Evolutionary conservation across 2,329 filamentous ascomycete species (phyloP), one percentile per base, ranked within the genome.

Genomic region (Onygenales sp.): DNA sequence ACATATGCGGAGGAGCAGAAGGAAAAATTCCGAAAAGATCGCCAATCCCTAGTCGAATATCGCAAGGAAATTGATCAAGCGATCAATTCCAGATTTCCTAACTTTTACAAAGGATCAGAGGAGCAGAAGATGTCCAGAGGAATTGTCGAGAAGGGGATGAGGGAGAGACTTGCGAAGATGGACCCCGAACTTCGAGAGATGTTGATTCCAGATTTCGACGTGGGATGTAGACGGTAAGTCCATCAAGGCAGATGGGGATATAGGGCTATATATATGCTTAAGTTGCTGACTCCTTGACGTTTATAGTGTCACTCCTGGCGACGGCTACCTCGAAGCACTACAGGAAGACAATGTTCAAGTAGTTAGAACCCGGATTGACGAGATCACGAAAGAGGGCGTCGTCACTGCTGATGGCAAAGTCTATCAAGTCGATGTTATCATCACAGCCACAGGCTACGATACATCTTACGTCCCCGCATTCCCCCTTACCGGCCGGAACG

Each of bases 391-490:
- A 8, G 52, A 56, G 2, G 58, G 57, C 4, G 57, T 62, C 44
- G 52, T 61, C 44, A 60, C 57, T 2, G 52, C 38, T 2, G 54
- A 55, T 31, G 63, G 61, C 13, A 48, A 59, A 14, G 52, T 57
- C 11, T 56, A 58, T 9, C 50, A 56, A 39, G 60, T 61, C 4
- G 61, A 64, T 38, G 59, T 57, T 7, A 55, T 64, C 17, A 50
- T 71, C 43, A 71, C 69, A 54, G 70, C 71, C 27, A 73, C 69
- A 2, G 71, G 71, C 0, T 71, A 69, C 53, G 63, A 70, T 53
- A 62, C 66, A 31, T 53, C 54, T 14, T 55, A 46, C 27, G 43
- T 36, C 39, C 54, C 54, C 9, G 32, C 21, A 39, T 56, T 42
- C 42, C 39, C 41, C 31, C 41, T 56, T 13, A 51, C 54, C 52